Evolutionary conservation across 2,329 filamentous ascomycete genomes (phyloP), one percentile per base, ranked within the genome.

Genomic region (Ceratocystiopsis minuta): DNA sequence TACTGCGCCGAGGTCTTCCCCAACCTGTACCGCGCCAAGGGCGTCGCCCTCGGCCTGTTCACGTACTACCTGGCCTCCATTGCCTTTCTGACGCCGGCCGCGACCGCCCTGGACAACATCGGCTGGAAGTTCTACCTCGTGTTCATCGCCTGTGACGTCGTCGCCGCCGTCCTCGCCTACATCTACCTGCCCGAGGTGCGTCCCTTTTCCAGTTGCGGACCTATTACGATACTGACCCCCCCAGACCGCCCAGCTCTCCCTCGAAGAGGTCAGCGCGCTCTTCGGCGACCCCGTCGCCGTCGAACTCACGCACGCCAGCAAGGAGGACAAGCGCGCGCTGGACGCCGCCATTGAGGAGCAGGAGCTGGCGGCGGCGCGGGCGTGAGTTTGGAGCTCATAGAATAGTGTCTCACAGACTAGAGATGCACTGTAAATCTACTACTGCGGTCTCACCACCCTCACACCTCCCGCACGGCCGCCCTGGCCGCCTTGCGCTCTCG

Each of bases 51-150:
- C 51, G 66, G 62, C 0, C 46, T 70, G 1, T 68, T 69, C 41
- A 66, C 65, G 4, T 64, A 67, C 45, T 67, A 66, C 45, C 60
- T 63, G 2, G 51, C 64, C 0, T 67, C 64, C 0, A 55, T 70
- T 1, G 62, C 69, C 17, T 56, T 68, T 0, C 54, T 69, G 1
- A 62, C 70, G 48, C 66, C 63, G 0, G 61, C 57, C 0, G 61
- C 62, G 0, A 59, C 59, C 41, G 61, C 60, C 0, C 62, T 67
- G 46, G 56, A 56, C 6, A 53, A 59, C 6, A 57, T 64, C 0
- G 63, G 63, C 6, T 69, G 65, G 66, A 67, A 65, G 50, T 68
- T 65, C 49, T 67, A 66, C 44, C 55, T 68, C 1, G 57, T 68
- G 20, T 59, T 67, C 31, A 64, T 67, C 24, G 54, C 53, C 39